A percentile compares a stretch with the other conserved stretches of the same genome.
Conservation (phyloP, 2,329 filamentous ascomycete genomes). For the Ambrosiella cleistominuta region DNA sequence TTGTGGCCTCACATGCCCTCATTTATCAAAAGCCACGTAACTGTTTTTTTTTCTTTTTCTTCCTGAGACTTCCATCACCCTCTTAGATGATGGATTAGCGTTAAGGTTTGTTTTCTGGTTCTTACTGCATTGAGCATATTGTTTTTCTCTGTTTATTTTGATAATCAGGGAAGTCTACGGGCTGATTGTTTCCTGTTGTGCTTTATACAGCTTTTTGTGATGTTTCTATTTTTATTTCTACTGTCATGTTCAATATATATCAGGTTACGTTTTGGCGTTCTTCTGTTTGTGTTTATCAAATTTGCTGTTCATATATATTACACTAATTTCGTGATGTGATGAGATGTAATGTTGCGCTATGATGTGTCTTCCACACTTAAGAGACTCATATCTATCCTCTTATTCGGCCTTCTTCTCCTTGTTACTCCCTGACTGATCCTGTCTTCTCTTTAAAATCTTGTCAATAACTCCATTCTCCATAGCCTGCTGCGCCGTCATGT, state of each 20-base stretch:
- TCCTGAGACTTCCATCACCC: background rate
- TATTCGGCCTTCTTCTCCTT: background rate
- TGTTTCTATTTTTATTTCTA: background rate
- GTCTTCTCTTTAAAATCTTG: constrained; percentile 43
- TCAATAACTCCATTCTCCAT: constrained; percentile 83
- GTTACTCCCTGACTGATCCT: background rate
- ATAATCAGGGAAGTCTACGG: no score
- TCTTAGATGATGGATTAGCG: background rate
- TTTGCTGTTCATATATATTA: background rate
- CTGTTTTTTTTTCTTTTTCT: background rate
- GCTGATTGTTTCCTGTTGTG: background rate
- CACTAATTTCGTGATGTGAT: background rate
- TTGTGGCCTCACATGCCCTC: background rate
- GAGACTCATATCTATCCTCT: background rate
- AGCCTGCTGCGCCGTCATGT: constrained; percentile 77
- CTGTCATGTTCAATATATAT: background rate
- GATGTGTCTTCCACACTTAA: background rate
- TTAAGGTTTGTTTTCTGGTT: background rate
- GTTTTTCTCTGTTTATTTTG: background rate
- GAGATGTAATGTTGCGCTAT: background rate
- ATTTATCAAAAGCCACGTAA: background rate
- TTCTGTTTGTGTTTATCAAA: background rate
- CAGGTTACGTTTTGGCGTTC: constrained; percentile 1
- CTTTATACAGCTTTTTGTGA: background rate
- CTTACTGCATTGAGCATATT: background rate